These are phyloP conservation scores for Rhizopus arrhizus DNA, from an alignment of 371 early-diverging fungal genomes.

Conservation along the genomic window DNA sequence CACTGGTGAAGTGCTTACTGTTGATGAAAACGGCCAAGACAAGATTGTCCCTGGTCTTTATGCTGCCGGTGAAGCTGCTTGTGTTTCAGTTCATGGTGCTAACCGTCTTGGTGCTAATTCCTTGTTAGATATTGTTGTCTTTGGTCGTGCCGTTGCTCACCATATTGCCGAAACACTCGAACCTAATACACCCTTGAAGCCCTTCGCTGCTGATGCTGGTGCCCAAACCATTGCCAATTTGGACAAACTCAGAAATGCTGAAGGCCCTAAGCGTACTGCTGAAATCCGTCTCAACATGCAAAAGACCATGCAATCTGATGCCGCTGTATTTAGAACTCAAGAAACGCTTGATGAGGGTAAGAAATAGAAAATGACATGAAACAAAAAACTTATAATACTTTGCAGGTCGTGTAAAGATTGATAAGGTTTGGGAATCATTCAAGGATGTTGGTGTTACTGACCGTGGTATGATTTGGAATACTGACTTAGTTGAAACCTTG, in stretches of 20 bases:
- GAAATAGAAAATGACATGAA: no score
- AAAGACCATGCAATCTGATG: slow-evolving; percentile 96
- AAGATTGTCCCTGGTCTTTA: slow-evolving; percentile 90
- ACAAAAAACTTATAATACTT: no score
- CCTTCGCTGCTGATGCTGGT: slow-evolving; percentile 86
- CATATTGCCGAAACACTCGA: slow-evolving; percentile 89
- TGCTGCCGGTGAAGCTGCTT: slow-evolving; percentile 94
- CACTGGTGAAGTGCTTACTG: slow-evolving; percentile 92
- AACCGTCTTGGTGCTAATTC: slow-evolving; percentile 98
- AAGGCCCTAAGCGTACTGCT: slow-evolving; percentile 82
- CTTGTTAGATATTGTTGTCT: slow-evolving; percentile 96
- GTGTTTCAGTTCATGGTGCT: slow-evolving; percentile 96
- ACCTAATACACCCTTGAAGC: slow-evolving; percentile 85
- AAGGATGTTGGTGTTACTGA: slow-evolving; percentile 88
- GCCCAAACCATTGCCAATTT: slow-evolving; percentile 87
- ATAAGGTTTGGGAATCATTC: slow-evolving; percentile 79
- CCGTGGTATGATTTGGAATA: slow-evolving; percentile 97
- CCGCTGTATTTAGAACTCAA: slow-evolving; percentile 97
- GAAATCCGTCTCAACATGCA: slow-evolving; percentile 94
- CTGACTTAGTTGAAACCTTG: slow-evolving; percentile 93
- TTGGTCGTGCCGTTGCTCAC: slow-evolving; percentile 94
- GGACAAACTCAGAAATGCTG: slow-evolving; percentile 86
- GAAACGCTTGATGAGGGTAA: slow-evolving; percentile 82
- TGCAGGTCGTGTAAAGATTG: slow-evolving; percentile 62
- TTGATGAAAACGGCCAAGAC: slow-evolving; percentile 75